Evolutionary conservation across 768 basidiomycete genomes (phyloP).

Genomic region (Mycena venus): DNA sequence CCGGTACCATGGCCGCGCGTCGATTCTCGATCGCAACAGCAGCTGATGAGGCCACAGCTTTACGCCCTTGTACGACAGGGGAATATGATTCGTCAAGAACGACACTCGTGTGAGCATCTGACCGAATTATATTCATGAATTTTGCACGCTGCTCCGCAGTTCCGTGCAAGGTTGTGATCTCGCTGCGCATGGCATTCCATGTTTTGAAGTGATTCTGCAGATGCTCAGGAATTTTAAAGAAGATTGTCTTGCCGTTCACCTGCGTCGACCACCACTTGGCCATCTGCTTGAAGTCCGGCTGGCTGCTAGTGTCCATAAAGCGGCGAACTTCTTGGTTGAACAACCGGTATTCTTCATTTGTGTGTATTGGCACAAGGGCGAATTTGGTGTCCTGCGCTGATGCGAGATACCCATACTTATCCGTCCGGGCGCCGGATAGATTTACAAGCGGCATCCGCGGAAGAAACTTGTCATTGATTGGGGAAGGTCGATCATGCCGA

Average conservation of each 20-base stretch:
- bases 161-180: not conserved
- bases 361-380: conserved; percentile 6
- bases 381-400: conserved; percentile 4
- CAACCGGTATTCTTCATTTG: not conserved
- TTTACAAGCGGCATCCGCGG: not conserved
- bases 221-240: conserved; percentile 7
- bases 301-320: not conserved
- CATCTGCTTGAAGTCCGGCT: not conserved
- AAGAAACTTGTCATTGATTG: not conserved
- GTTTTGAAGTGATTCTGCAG: conserved; percentile 7
- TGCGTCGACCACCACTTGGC: conserved; percentile 1
- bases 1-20: not conserved
- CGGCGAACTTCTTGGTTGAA: not conserved
- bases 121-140: conserved; percentile 6
- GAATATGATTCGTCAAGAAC: conserved; percentile 16
- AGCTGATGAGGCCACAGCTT: not conserved
- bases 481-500: not conserved
- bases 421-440: not conserved
- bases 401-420: not conserved
- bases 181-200: not conserved
- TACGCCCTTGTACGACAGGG: not conserved
- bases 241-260: conserved; percentile 7
- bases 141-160: not conserved
- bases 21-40: not conserved
- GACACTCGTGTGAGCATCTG: conserved; percentile 1